Base-by-base conservation (phyloP, 2,329 filamentous ascomycete species). In the Beauveria caledonica region DNA sequence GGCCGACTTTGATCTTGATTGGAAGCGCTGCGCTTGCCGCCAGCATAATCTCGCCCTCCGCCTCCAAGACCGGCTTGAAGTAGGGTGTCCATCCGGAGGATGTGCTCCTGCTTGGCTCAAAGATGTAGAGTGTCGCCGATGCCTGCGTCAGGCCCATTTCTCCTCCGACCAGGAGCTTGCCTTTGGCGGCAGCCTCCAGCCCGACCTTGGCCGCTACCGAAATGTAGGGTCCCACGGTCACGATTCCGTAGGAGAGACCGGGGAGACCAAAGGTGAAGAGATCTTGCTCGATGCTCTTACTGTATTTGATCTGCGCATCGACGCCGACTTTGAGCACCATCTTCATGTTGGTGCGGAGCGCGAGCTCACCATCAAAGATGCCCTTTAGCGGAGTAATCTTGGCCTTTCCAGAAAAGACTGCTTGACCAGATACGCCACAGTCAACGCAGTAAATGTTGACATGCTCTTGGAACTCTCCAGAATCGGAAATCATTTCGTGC, bases 401-500 rank as follows among this genome's bases (percentile, higher is more conserved):
- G 29, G 67, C 68, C n/a, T 64, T 63, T 42, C 69, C 70, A 0
- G 67, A 64, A 36, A 71, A 56, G 9, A 64, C 63, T 15, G 66
- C 67, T 13, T 60, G 64, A 17, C 70, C 71, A 3, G 64, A 63
- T 5, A 69, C 65, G 25, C 69, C 69, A 56, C 70, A 72, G 40
- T 64, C 66, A 36, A 72, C 70, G 45, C 70, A 72, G 62, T 65
- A 72, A 45, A 71, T 54, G 63, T 70, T 66, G 51, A 71, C 51
- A 46, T 67, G 66, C 5, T 58, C 63, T 11, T 62, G 59, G 5
- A 64, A 58, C 27, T 65, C 62, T 8, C 56, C 63, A 5, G 48
- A 29, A 5, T 58, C 44, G 8, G 49, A 54, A 1, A 40, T 36
- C 7, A 17, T 19, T n/a, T 56, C 40, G n/a, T 55, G 59, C 40